Base-by-base conservation (phyloP, 768 basidiomycete genomes). In the Termitomyces bulborhizus region DNA sequence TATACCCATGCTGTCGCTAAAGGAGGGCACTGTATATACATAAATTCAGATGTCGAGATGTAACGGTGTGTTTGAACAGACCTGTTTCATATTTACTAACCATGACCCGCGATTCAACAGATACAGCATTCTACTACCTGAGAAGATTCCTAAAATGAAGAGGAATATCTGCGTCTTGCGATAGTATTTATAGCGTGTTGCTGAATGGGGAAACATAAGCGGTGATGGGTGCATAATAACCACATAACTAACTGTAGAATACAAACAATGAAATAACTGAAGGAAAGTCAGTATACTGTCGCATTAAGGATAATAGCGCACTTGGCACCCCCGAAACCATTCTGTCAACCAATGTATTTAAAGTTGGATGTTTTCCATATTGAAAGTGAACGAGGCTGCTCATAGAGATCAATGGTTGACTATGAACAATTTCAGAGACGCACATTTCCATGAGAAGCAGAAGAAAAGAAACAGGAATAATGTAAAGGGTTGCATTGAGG, bases 391-490 rank as follows among this genome's bases (percentile, higher is more conserved):
- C 80, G 43, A 93, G 72, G 55, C 91, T 93, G 57, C 5, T 29
- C 24, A 16, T 15, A 13, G n/a, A 18, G 32, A 26, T 56, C 27
- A 46, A 40, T 24, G 46, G 3, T 34, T 46, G n/a, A 11, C 34
- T 9, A 27, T 6, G 7, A 47, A 42, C 53, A 13, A 52, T n/a
- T 18, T 34, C 47, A 54, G 50, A 55, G 18, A 72, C 88, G 63
- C 65, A 93, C 91, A 93, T 88, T 65, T 91, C 85, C 88, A 93
- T 90, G 73, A 91, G 71, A 15, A 92, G 63, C 39, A 92, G 74
- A 48, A 92, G 71, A 64, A 85, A 92, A 3, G 82, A 82, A 62
- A 88, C 82, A 0, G 91, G 91, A 34, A 88, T 84, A 53, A 91
- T 79, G 51, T 86, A 70, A 18, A 87, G 67, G 16, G 79, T 60